A percentile compares a stretch with the other conserved stretches of the same genome.
Evolutionary conservation across 2,329 filamentous ascomycete genomes (phyloP).

Genomic region (Monosporascus sp.): DNA sequence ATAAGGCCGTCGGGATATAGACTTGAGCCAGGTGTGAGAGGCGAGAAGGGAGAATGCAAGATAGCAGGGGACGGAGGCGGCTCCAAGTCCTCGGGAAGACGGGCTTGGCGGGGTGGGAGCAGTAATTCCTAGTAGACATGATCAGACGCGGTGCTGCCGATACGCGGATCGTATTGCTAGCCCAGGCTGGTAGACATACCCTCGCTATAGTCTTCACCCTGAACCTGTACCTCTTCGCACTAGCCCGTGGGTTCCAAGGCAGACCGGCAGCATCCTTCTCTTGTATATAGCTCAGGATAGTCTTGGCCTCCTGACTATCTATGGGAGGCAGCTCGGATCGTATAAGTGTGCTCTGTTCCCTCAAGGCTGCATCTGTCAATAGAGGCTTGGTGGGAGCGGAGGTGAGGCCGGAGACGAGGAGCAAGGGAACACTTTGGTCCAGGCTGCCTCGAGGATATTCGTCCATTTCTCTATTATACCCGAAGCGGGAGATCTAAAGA

Average conservation of each 20-base stretch:
- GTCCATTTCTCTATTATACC: constrained; percentile 53
- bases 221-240: constrained; percentile 52
- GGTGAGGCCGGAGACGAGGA: constrained; percentile 74
- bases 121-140: constrained; percentile 40
- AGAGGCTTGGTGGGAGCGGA: constrained; percentile 34
- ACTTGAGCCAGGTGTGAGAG: constrained; percentile 73
- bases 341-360: constrained; percentile 55
- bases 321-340: constrained; percentile 66
- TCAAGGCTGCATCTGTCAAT: constrained; percentile 43
- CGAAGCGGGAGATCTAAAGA: constrained; percentile 8
- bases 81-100: constrained; percentile 46
- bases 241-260: constrained; percentile 61
- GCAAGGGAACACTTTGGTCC: constrained; percentile 78
- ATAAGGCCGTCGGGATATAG: constrained; percentile 89
- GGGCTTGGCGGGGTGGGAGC: constrained; percentile 53
- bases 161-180: not conserved
- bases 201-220: constrained; percentile 70
- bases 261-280: constrained; percentile 57
- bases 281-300: constrained; percentile 61
- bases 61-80: constrained; percentile 42
- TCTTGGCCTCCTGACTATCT: constrained; percentile 57
- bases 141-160: constrained; percentile 11
- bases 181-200: constrained; percentile 51
- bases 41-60: constrained; percentile 90
- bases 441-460: constrained; percentile 75